phyloP scores from a whole-genome alignment of 257 asterid genomes.

The Penstemon newberryi region DNA sequence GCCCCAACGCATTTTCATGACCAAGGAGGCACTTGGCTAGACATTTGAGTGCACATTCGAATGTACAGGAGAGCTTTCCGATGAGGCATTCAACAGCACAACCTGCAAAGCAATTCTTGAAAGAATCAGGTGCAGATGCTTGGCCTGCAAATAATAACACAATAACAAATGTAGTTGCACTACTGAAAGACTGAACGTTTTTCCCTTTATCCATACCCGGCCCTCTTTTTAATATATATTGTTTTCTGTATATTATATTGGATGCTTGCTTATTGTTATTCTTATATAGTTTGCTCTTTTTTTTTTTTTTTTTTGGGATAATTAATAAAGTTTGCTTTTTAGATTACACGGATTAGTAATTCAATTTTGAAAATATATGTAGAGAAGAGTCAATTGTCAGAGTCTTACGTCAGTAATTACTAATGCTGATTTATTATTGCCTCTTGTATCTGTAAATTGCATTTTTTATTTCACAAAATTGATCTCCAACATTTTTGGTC shows the following conservation, averaged over 20 bases:
- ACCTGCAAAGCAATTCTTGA: slow-evolving; percentile 17
- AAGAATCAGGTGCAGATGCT: slow-evolving; percentile 9
- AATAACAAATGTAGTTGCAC: background rate
- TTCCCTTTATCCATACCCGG: slow-evolving; percentile 10
- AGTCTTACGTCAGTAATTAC: too few relatives aligned
- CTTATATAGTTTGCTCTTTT: background rate
- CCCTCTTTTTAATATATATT: background rate
- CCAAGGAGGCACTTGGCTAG: slow-evolving; percentile 19
- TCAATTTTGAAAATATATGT: too few relatives aligned
- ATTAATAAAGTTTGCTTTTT: background rate
- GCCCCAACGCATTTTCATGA: background rate
- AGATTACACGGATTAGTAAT: background rate
- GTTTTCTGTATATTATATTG: background rate
- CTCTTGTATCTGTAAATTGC: too few relatives aligned
- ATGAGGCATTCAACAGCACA: slow-evolving; percentile 9
- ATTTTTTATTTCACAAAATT: too few relatives aligned
- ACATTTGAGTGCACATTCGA: background rate
- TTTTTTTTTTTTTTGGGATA: too few relatives aligned
- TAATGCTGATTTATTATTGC: too few relatives aligned
- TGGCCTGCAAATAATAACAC: slow-evolving; percentile 8
- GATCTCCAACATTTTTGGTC: too few relatives aligned
- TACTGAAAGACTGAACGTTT: background rate
- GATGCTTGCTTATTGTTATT: background rate
- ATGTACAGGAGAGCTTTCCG: background rate
- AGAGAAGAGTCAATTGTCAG: too few relatives aligned